Evolutionary conservation across 2,329 filamentous ascomycete species (phyloP).

Genomic region (Talaromyces atroroseus): DNA sequence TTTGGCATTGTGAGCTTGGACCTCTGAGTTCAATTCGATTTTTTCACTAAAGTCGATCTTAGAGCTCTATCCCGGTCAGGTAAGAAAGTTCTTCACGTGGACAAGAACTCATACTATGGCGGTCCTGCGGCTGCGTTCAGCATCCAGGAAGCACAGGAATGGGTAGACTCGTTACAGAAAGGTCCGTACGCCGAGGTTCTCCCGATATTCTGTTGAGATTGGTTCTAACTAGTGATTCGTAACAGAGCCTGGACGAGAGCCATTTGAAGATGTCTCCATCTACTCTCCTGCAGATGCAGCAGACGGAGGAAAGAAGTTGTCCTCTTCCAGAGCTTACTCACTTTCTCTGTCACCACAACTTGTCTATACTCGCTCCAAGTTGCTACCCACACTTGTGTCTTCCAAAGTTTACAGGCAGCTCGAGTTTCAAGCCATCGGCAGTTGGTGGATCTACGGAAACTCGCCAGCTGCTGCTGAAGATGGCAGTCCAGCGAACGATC

Average conservation of each 20-base stretch:
- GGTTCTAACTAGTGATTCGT: constrained; percentile 2
- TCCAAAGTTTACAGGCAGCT: constrained; percentile 83
- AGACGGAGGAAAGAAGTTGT: constrained; percentile 21
- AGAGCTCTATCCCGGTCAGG: constrained; percentile 89
- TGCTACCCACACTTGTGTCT: constrained; percentile 77
- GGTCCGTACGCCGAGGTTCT: constrained; percentile 24
- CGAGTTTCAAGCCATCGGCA: constrained; percentile 88
- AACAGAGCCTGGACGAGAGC: constrained; percentile 28
- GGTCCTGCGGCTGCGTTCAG: constrained; percentile 79
- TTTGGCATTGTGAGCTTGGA: constrained; percentile 61
- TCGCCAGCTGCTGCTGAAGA: constrained; percentile 16
- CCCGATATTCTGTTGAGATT: background rate
- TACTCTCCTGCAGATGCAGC: constrained; percentile 18
- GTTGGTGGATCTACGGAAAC: constrained; percentile 69
- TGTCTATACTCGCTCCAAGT: constrained; percentile 73
- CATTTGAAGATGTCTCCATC: constrained; percentile 37
- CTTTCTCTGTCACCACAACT: constrained; percentile 79
- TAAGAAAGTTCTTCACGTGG: constrained; percentile 86
- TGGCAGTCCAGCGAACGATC: constrained; percentile 20
- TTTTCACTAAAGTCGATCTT: constrained; percentile 52
- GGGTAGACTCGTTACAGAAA: constrained; percentile 51
- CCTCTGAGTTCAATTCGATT: constrained; percentile 24
- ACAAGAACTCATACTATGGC: constrained; percentile 83
- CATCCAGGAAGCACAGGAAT: constrained; percentile 72
- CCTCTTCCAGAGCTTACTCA: constrained; percentile 67